These are phyloP conservation scores for Obba rivulosa DNA, from an alignment of 768 basidiomycete genomes.

Conservation along the genomic window DNA sequence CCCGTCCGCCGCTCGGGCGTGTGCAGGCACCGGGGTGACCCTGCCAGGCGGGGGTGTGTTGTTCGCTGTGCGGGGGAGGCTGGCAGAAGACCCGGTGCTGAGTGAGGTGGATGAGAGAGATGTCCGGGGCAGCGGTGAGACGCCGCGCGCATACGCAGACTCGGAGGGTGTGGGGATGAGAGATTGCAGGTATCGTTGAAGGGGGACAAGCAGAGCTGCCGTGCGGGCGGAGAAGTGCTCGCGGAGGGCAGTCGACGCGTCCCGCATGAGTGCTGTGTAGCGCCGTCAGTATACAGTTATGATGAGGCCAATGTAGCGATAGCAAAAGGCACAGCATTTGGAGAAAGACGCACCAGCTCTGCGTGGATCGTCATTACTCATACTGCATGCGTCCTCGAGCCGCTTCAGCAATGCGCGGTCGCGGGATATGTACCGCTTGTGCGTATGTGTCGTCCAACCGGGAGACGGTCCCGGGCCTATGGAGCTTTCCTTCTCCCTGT, in stretches of 20 bases:
- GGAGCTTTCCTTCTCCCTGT: conserved; percentile 1
- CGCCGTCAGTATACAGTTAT: too few relatives aligned
- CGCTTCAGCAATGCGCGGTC: conserved; percentile 70
- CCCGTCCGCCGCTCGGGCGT: too few relatives aligned
- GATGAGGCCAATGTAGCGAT: too few relatives aligned
- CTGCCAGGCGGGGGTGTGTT: too few relatives aligned
- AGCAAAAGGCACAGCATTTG: not conserved
- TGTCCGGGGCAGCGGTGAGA: not conserved
- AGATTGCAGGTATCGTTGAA: conserved; percentile 87
- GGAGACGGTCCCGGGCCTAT: conserved; percentile 44
- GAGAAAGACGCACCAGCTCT: conserved; percentile 41
- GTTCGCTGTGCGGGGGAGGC: too few relatives aligned
- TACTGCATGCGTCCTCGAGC: conserved; percentile 54
- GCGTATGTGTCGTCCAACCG: conserved; percentile 74
- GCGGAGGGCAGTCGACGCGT: conserved; percentile 62
- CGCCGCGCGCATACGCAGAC: conserved; percentile 14
- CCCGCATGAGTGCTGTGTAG: conserved; percentile 7
- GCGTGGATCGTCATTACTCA: conserved; percentile 29
- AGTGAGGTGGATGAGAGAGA: too few relatives aligned
- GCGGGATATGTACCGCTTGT: conserved; percentile 82
- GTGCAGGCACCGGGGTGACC: too few relatives aligned
- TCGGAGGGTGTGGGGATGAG: conserved; percentile 72
- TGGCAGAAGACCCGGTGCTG: too few relatives aligned
- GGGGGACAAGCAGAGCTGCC: conserved; percentile 78
- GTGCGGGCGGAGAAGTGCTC: conserved; percentile 84